Conservation (phyloP, 1,284 basidiomycete species). For the Irpex rosettiformis region DNA sequence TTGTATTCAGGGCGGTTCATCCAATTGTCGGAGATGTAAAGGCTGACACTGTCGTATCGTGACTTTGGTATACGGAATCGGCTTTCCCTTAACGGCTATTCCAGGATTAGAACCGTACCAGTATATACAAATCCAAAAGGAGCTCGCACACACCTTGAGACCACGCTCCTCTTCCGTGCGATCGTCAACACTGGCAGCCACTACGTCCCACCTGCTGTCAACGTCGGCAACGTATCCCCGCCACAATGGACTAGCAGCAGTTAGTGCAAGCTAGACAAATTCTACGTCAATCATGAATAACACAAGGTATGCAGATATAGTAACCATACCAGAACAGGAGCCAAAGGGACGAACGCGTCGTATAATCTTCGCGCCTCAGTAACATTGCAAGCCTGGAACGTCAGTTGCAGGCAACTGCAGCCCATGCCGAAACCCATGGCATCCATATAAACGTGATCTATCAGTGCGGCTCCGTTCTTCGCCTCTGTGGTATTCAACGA, state of each 20-base stretch:
- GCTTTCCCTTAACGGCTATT: slow-evolving; percentile 73
- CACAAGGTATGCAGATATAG: slow-evolving; percentile 2
- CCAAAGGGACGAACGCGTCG: slow-evolving; percentile 91
- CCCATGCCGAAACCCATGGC: slow-evolving; percentile 99
- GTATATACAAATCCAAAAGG: neutral
- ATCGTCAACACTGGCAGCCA: slow-evolving; percentile 96
- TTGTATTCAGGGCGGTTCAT: slow-evolving; percentile 92
- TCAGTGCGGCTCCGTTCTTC: slow-evolving; percentile 80
- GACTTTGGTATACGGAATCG: slow-evolving; percentile 89
- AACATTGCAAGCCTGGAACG: slow-evolving; percentile 95
- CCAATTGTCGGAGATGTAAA: slow-evolving; percentile 88
- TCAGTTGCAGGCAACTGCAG: slow-evolving; percentile 96
- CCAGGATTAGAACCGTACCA: neutral
- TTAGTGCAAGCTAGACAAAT: slow-evolving; percentile 75
- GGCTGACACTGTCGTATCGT: slow-evolving; percentile 93
- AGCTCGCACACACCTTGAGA: slow-evolving; percentile 50
- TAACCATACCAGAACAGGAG: slow-evolving; percentile 81
- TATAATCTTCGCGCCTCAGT: slow-evolving; percentile 90
- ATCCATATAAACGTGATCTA: slow-evolving; percentile 96
- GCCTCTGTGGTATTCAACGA: slow-evolving; percentile 57
- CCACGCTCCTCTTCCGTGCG: slow-evolving; percentile 94
- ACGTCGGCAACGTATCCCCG: slow-evolving; percentile 95
- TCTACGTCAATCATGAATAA: slow-evolving; percentile 6
- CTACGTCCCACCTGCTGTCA: slow-evolving; percentile 98
- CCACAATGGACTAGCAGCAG: slow-evolving; percentile 93